Evolutionary conservation across 1,284 basidiomycete species (phyloP).

Genomic region (Pseudozyma sp.): DNA sequence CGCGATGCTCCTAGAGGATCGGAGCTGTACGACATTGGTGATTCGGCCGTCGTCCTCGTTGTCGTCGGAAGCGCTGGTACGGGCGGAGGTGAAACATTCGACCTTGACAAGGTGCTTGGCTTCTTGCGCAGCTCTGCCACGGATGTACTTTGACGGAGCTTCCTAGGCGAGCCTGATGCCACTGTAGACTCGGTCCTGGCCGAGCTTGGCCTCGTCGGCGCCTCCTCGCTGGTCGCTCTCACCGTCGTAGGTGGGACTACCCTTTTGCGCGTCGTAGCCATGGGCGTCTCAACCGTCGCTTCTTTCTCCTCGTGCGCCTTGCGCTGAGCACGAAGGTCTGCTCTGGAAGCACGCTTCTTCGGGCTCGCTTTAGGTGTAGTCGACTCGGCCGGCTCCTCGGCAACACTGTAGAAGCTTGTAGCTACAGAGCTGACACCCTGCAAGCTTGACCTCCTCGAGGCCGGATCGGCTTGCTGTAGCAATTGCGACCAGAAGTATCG

Average conservation of each 20-base stretch:
- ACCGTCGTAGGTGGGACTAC: conserved; percentile 9
- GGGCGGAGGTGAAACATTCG: conserved; percentile 9
- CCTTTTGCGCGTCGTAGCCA: conserved; percentile 13
- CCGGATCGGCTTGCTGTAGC: conserved; percentile 17
- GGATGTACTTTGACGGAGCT: conserved; percentile 28
- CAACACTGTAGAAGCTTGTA: conserved; percentile 16
- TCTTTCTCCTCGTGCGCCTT: conserved; percentile 9
- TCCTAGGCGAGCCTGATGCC: conserved; percentile 14
- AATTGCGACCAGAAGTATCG: conserved; percentile 48
- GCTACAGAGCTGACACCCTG: conserved; percentile 1
- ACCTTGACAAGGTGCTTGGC: conserved; percentile 4
- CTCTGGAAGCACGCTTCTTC: conserved; percentile 14
- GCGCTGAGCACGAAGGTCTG: conserved; percentile 5
- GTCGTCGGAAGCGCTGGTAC: conserved; percentile 9
- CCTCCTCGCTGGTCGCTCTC: conserved; percentile 40
- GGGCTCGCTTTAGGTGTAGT: conserved; percentile 29
- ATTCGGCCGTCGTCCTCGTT: not conserved
- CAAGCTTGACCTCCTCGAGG: conserved; percentile 2
- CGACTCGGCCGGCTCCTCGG: not conserved
- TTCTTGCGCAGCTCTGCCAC: conserved; percentile 32
- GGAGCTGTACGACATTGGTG: conserved; percentile 3
- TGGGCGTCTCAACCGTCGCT: conserved; percentile 16
- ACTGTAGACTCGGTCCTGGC: not conserved
- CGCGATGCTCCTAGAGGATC: not conserved
- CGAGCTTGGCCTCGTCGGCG: conserved; percentile 12